phyloP scores from a whole-genome alignment of 2,329 filamentous ascomycete species.

The Hymenoscyphus fructigenus region DNA sequence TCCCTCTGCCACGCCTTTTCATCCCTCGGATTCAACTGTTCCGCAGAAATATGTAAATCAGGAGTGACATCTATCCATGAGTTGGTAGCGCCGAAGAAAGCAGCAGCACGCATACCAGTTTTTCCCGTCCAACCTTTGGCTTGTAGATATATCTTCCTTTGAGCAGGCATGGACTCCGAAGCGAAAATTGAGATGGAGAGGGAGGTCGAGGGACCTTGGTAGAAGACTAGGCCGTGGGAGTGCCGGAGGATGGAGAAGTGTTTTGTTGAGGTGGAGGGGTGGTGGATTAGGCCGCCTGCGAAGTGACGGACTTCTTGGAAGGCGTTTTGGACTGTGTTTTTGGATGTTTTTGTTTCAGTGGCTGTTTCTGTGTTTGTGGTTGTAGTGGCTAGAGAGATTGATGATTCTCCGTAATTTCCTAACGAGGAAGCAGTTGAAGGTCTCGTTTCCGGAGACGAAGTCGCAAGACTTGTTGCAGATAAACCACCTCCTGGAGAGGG shows the following conservation, averaged over 20 bases:
- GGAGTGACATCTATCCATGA: slow-evolving; percentile 71
- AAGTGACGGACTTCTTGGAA: slow-evolving; percentile 60
- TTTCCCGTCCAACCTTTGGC: slow-evolving; percentile 67
- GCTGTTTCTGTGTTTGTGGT: background rate
- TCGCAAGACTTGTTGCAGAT: background rate
- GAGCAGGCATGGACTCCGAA: slow-evolving; percentile 53
- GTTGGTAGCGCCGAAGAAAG: slow-evolving; percentile 56
- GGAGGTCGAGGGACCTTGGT: slow-evolving; percentile 62
- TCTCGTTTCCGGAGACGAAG: background rate
- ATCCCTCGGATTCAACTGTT: slow-evolving; percentile 54
- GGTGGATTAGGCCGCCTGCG: slow-evolving; percentile 62
- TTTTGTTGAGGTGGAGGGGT: slow-evolving; percentile 62
- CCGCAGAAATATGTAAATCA: slow-evolving; percentile 42
- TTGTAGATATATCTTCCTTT: slow-evolving; percentile 66
- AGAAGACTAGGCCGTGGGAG: slow-evolving; percentile 63
- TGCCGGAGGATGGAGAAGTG: slow-evolving; percentile 68
- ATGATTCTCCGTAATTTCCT: background rate
- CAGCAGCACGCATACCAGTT: slow-evolving; percentile 65
- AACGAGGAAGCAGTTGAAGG: background rate
- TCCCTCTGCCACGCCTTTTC: slow-evolving; percentile 69
- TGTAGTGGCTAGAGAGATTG: background rate
- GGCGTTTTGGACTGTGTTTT: slow-evolving; percentile 26
- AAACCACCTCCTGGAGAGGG: slow-evolving; percentile 2
- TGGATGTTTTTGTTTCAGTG: background rate
- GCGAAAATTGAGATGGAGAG: slow-evolving; percentile 65